phyloP scores from a whole-genome alignment of 495 filamentous ascomycete genomes.

The Sphaerosporella brunnea region DNA sequence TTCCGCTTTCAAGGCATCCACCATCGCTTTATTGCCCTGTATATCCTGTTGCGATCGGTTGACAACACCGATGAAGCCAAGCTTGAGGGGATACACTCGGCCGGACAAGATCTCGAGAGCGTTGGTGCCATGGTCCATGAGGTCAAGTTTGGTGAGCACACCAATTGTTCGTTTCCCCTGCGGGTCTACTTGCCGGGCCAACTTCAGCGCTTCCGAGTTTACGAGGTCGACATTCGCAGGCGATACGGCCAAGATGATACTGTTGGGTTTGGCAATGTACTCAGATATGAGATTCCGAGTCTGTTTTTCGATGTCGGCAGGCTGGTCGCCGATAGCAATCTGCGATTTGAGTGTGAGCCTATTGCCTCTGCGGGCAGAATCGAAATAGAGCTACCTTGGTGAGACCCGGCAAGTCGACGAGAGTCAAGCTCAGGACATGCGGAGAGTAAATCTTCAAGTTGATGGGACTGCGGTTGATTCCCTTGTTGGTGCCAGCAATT shows the following conservation, averaged over 20 bases:
- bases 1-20: slow-evolving; percentile 78
- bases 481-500: slow-evolving; percentile 95
- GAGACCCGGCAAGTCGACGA: slow-evolving; percentile 88
- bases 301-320: slow-evolving; percentile 96
- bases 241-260: slow-evolving; percentile 85
- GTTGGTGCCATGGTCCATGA: slow-evolving; percentile 99
- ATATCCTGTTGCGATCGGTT: slow-evolving; percentile 98
- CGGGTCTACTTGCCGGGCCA: slow-evolving; percentile 90
- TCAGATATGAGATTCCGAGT: slow-evolving; percentile 91
- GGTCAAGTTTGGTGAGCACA: slow-evolving; percentile 88
- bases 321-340: slow-evolving; percentile 95
- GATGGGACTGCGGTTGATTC: slow-evolving; percentile 92
- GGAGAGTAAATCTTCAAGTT: slow-evolving; percentile 98
- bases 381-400: slow-evolving; percentile 53
- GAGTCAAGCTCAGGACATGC: slow-evolving; percentile 84
- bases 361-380: neutral
- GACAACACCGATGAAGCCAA: slow-evolving; percentile 96
- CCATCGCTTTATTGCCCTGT: slow-evolving; percentile 76
- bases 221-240: slow-evolving; percentile 97
- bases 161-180: slow-evolving; percentile 90
- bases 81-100: slow-evolving; percentile 87
- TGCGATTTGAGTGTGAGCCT: slow-evolving; percentile 21
- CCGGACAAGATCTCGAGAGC: slow-evolving; percentile 92
- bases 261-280: slow-evolving; percentile 98
- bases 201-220: slow-evolving; percentile 94